Base-by-base conservation (phyloP, 148 eudicot genomes). In the Chenopodium formosanum region DNA sequence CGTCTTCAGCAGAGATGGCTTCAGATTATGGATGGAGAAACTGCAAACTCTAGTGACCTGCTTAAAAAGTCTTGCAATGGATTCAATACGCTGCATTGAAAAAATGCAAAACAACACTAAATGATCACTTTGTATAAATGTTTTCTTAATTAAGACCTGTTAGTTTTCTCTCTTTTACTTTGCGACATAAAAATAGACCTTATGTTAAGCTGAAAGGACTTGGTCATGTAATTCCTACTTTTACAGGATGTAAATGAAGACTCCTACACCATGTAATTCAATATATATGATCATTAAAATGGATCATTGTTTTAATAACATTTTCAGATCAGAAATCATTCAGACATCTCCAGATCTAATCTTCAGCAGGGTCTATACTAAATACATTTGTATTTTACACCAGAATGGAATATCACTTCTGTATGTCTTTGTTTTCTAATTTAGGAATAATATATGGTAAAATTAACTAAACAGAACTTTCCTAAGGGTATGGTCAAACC, bases 1-100 rank as follows among this genome's bases (percentile, higher is more conserved):
- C 84, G 86, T 80, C 94, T 94, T 80, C 91, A 85, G 79, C 89
- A 89, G 76, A 88, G 90, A 82, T 91, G 90, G 93, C 84, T 89
- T 58, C 88, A 88, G 64, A 82, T 88, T 29, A 74, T 81, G 75
- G 87, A 87, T 64, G 85, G 76, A 47, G 81, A 82, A 65, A 34
- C 53, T 22, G 64, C 62, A 12, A 68, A 81, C 48, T 74, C 65
- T 53, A 71, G 80, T 22, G 69, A 79, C 34, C 68, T 85, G 74
- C 48, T 81, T 23, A 85, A 77, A 75, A 87, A 76, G 73, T 82
- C 72, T 32, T 82, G 81, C 65, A 85, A 90, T 76, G 92, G 92
- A 64, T 82, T 80, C 68, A 85, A 90, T 75, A 75, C 86, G n/a
- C 60, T 82, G 81, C 80, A 81, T 69, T 84, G 84, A 86, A 67